Conservation (phyloP, 2,329 filamentous ascomycete genomes). For the Lachnellula cervina region DNA sequence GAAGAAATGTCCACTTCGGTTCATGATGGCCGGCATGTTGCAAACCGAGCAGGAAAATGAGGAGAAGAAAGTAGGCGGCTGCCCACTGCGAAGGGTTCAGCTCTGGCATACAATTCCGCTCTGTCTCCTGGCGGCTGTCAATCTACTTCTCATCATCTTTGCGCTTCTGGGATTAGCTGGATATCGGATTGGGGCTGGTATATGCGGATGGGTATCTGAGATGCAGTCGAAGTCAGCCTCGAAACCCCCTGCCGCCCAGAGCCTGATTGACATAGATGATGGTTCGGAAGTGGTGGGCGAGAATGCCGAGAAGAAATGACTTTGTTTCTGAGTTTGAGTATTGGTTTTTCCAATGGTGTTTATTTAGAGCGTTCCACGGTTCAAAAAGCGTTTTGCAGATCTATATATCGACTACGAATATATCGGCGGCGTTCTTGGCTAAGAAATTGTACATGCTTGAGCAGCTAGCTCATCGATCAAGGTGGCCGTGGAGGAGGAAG, state of each 20-base stretch:
- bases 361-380: slow-evolving; percentile 16
- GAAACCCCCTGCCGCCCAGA: slow-evolving; percentile 6
- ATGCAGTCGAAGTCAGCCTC: slow-evolving; percentile 9
- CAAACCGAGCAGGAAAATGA: slow-evolving; percentile 14
- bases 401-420: slow-evolving; percentile 17
- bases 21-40: slow-evolving; percentile 23
- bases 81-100: slow-evolving; percentile 24
- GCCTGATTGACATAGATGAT: slow-evolving; percentile 10
- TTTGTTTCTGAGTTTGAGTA: neutral
- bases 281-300: slow-evolving; percentile 3
- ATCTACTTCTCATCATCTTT: slow-evolving; percentile 25
- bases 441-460: slow-evolving; percentile 21
- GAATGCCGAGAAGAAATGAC: neutral
- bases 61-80: slow-evolving; percentile 10
- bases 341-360: neutral
- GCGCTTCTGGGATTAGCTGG: slow-evolving; percentile 25
- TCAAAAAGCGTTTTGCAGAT: slow-evolving; percentile 18
- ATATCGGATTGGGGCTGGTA: slow-evolving; percentile 20
- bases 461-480: slow-evolving; percentile 21
- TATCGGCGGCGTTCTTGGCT: slow-evolving; percentile 19
- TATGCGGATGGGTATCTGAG: slow-evolving; percentile 13
- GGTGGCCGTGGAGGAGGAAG: slow-evolving; percentile 28
- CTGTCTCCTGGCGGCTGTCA: slow-evolving; percentile 25
- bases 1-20: slow-evolving; percentile 26
- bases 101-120: slow-evolving; percentile 28